Evolutionary conservation across 352 stramenopile genomes (phyloP), one percentile per base, ranked within the genome.

Genomic region (Blastocystis hominis): DNA sequence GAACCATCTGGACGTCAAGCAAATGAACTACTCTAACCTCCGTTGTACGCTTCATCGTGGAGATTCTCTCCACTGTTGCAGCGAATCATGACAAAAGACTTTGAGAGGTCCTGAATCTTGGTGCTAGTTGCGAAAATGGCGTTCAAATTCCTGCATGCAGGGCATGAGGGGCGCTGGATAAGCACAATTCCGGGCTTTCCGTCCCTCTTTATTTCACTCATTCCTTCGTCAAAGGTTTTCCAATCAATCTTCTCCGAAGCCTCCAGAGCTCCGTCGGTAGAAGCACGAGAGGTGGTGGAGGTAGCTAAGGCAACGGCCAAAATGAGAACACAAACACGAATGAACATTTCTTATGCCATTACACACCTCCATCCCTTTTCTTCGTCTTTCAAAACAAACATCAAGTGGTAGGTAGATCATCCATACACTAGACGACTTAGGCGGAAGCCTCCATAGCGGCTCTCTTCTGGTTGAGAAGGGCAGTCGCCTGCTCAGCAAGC

Each of bases 341-440:
- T 13, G 13, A 20, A 77, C n/a, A 4, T 24, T 77, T 46, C 55
- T 54, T 24, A 59, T 13, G 63, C 46, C 10, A 13, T 3, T n/a
- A 10, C 38, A 46, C 5, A 10, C 38, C n/a, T n/a, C 24, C 42
- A 53, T n/a, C 38, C 10, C 13, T 53, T 34, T n/a, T 44, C 63
- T 42, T n/a, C 4, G n/a, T 53, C n/a, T n/a, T 70, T 70, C 46
- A 20, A 77, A 77, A 77, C 24, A 77, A 77, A 77, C 66, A 77
- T 40, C 4, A 55, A 46, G 63, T 53, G 44, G 66, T 77, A 59
- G 50, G 24, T 30, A 70, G 46, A 77, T 46, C 66, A 77, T 77
- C 66, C 50, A 59, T 13, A 1, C 50, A 59, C n/a, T 76, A 34
- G 64, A 15, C 46, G 53, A 47, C 20, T 80, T 47, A 62, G 53